These are phyloP conservation scores for Mortierella hygrophila DNA, from an alignment of 192 early-diverging fungal genomes.

Conservation along the genomic window DNA sequence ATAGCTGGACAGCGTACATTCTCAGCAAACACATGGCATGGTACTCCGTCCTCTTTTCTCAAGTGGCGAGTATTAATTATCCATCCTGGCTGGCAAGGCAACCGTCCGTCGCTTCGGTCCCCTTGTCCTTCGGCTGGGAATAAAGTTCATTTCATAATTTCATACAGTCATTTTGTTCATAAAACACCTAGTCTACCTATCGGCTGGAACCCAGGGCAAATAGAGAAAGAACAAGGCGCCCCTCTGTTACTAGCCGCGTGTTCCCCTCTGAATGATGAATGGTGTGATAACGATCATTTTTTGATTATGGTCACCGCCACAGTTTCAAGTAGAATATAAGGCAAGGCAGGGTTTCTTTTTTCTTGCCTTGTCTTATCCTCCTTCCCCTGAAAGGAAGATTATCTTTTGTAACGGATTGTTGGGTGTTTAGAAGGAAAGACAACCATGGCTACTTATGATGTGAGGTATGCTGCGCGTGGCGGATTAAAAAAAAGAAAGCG, in stretches of 20 bases:
- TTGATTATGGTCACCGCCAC: too few relatives aligned
- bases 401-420: not conserved
- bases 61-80: not conserved
- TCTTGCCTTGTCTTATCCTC: not conserved
- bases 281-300: not conserved
- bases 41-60: not conserved
- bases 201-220: not conserved
- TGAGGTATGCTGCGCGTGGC: not conserved
- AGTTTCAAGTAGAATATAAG: too few relatives aligned
- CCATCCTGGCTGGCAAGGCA: not conserved
- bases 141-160: not conserved
- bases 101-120: not conserved
- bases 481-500: not conserved
- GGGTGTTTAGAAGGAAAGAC: not conserved
- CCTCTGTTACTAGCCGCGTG: not conserved
- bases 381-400: too few relatives aligned
- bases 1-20: too few relatives aligned
- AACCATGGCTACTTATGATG: not conserved
- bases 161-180: not conserved
- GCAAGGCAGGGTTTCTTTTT: not conserved
- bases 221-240: not conserved
- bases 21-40: not conserved
- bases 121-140: not conserved
- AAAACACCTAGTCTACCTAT: not conserved
- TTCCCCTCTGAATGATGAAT: not conserved